phyloP scores from a whole-genome alignment of 345 rosid genomes.

The Schrenkiella parvula region DNA sequence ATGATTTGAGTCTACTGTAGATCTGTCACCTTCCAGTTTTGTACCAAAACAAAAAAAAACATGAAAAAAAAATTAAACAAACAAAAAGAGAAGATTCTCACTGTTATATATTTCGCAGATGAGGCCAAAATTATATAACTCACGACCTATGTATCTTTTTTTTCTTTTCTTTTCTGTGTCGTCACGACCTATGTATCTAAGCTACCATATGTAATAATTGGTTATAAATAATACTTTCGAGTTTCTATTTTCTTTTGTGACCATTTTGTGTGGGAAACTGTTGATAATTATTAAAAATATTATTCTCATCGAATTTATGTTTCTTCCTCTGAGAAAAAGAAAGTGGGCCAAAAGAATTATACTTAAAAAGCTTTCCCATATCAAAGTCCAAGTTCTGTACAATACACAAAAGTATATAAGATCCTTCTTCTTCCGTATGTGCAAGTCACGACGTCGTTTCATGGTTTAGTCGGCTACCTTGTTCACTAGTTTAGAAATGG shows the following conservation, averaged over 20 bases:
- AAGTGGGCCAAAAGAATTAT: conserved; percentile 26
- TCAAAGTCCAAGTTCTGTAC: neutral
- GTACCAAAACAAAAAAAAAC: conserved; percentile 15
- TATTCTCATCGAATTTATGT: conserved; percentile 20
- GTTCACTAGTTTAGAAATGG: neutral
- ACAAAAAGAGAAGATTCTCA: conserved; percentile 19
- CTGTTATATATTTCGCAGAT: conserved; percentile 8
- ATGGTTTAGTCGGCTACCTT: neutral
- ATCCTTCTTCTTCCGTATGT: conserved; percentile 4
- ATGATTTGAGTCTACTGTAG: conserved; percentile 27
- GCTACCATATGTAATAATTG: conserved; percentile 32
- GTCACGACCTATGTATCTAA: conserved; percentile 32
- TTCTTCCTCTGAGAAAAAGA: conserved; percentile 17
- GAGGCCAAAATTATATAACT: conserved; percentile 28
- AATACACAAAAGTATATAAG: conserved; percentile 1
- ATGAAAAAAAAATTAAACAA: neutral
- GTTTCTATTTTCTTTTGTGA: neutral
- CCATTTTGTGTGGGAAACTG: conserved; percentile 1
- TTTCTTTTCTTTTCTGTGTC: conserved; percentile 6
- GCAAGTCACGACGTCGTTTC: neutral
- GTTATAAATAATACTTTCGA: conserved; percentile 6
- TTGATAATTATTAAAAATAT: neutral
- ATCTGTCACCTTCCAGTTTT: conserved; percentile 24
- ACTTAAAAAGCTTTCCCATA: neutral
- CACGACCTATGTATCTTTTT: conserved; percentile 9